Evolutionary conservation across 2,329 filamentous ascomycete species (phyloP), one percentile per base, ranked within the genome.

Genomic region (Sphaerulina musiva): DNA sequence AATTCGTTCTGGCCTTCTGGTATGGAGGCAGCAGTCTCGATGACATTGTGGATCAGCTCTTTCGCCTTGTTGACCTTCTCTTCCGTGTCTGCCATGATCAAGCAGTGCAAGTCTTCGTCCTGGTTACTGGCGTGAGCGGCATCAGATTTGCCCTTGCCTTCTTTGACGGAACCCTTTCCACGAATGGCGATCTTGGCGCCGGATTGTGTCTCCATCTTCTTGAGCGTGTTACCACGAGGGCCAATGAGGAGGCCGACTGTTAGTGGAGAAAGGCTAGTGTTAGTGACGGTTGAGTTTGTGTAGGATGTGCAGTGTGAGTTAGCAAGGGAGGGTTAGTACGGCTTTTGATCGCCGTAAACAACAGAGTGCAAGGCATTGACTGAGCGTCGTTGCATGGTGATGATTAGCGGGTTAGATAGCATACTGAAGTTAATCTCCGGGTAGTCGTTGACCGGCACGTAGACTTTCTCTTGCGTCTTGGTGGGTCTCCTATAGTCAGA

Each of bases 351-450:
- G 63, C 63, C 64, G 63, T 63, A 59, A 66, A 65, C 62, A 65
- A 47, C 20, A 46, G 52, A 38, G 54, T 59, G 60, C 55, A 59
- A 53, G 53, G 55, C 46, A 48, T 52, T 54, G 56, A 52, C 51
- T 4, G 14, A 32, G n/a, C 32, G 48, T 51, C 48, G 48, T 59
- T 54, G 55, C 46, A 61, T 62, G 68, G 67, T 66, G 72, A 77
- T 74, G 77, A 69, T 70, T 71, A 72, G 71, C 90, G 89, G 90
- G 89, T 95, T 95, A 95, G 91, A 86, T 91, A 93, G 92, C 92
- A 92, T 96, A 98, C 93, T 98, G 89, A 98, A 98, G 86, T 98
- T 98, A 85, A 98, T 97, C 76, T 98, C 93, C 81, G 93, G 93
- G 75, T 98, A 98, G 76, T 98, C 93, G 83, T 98, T 98, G 79